Conservation (phyloP, 305 asterid genomes). For the Solanum aculeatissimum region DNA sequence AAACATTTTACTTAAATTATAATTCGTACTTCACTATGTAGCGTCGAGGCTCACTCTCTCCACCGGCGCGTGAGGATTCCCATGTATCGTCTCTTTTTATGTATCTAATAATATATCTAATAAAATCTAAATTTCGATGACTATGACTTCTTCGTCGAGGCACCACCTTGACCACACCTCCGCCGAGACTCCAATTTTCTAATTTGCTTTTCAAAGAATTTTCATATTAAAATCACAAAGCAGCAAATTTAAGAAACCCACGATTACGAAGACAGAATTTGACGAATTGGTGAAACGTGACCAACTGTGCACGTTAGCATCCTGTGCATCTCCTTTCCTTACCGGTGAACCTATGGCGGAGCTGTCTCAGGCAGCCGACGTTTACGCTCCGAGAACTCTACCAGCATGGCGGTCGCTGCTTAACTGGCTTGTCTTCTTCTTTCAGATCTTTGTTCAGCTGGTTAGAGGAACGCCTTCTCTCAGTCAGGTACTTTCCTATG, state of each 20-base stretch:
- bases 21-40: neutral
- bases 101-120: neutral
- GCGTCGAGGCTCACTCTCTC: neutral
- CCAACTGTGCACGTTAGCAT: neutral
- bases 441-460: constrained; percentile 92
- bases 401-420: constrained; percentile 76
- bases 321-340: neutral
- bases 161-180: constrained; percentile 30
- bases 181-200: neutral
- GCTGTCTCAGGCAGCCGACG: constrained; percentile 61
- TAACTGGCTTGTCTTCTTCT: constrained; percentile 77
- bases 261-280: neutral
- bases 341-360: constrained; percentile 43
- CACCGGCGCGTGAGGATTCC: constrained; percentile 14
- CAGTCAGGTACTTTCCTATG: constrained; percentile 51
- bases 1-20: neutral
- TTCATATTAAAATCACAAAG: neutral
- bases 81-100: neutral
- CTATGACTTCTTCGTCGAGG: constrained; percentile 16
- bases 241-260: neutral
- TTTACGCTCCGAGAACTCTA: constrained; percentile 70
- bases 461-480: constrained; percentile 66
- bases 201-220: neutral
- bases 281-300: neutral
- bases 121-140: neutral